Evolutionary conservation across 108 stramenopile species (phyloP).

Genomic region (Skeletonema potamos): DNA sequence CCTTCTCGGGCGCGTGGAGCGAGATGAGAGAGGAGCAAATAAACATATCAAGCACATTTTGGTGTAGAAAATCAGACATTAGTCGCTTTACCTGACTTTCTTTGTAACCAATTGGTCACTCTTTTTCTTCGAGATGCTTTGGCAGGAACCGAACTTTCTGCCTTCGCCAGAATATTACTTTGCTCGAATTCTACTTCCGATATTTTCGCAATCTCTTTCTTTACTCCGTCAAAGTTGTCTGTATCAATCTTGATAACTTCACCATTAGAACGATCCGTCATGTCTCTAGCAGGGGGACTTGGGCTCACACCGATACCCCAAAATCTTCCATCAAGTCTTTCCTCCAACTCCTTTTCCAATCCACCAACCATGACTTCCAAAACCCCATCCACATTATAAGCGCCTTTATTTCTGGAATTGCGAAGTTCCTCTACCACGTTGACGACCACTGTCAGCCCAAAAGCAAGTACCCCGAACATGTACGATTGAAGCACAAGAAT

Average conservation of each 20-base stretch:
- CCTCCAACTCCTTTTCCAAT: slow-evolving; percentile 38
- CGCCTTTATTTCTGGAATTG: slow-evolving; percentile 37
- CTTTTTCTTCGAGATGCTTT: slow-evolving; percentile 14
- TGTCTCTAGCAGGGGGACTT: slow-evolving; percentile 9
- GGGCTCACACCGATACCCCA: slow-evolving; percentile 36
- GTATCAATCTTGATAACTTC: background rate
- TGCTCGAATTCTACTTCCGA: background rate
- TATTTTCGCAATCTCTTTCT: background rate
- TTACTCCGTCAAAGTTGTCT: background rate
- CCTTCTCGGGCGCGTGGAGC: too few relatives aligned
- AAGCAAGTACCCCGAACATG: slow-evolving; percentile 49
- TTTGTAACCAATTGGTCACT: slow-evolving; percentile 19
- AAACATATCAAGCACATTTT: too few relatives aligned
- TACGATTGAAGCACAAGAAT: slow-evolving; percentile 45
- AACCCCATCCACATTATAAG: slow-evolving; percentile 51
- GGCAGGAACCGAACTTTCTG: background rate
- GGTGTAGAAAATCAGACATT: background rate
- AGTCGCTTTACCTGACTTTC: slow-evolving; percentile 6
- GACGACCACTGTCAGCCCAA: slow-evolving; percentile 41
- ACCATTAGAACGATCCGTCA: background rate
- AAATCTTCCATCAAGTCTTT: slow-evolving; percentile 31
- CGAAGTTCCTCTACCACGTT: slow-evolving; percentile 49
- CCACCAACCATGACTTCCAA: slow-evolving; percentile 49
- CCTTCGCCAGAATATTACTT: background rate
- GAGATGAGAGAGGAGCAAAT: too few relatives aligned